Percentiles rank a stretch among this genome's conserved stretches.
Conservation (phyloP, 139 green algal genomes). For the Haematococcus sp. region DNA sequence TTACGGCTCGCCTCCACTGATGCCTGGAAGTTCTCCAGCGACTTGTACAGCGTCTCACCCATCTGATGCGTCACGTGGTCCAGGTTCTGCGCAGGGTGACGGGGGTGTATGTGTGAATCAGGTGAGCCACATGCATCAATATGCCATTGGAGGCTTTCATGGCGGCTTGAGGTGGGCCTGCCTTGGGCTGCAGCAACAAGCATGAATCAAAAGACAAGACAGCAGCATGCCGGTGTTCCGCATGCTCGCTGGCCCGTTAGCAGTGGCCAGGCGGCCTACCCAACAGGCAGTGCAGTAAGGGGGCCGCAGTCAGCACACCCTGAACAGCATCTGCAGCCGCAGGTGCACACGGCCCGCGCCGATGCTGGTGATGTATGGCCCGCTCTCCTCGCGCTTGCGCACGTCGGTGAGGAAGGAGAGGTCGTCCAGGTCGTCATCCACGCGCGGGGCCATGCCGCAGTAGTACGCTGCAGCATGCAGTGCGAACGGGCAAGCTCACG, state of each 20-base stretch:
- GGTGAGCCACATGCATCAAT: too few species aligned
- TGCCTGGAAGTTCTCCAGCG: constrained; percentile 29
- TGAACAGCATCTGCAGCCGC: constrained; percentile 25
- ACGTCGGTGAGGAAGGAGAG: constrained; percentile 27
- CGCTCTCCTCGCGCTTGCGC: constrained; percentile 25
- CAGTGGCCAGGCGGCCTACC: too few species aligned
- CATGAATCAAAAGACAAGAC: too few species aligned
- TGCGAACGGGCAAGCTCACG: too few species aligned
- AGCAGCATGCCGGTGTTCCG: too few species aligned
- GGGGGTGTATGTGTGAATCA: too few species aligned
- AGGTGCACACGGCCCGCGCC: constrained; percentile 30
- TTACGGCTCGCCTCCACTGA: constrained; percentile 3
- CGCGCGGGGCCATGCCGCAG: constrained; percentile 21
- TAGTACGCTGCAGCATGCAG: constrained; percentile 18
- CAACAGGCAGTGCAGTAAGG: too few species aligned
- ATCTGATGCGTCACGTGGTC: constrained; percentile 15
- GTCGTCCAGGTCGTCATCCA: constrained; percentile 22
- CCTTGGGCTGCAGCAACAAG: too few species aligned
- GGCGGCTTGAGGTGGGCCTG: not conserved
- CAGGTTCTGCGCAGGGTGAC: constrained; percentile 22
- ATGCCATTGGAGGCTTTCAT: not conserved
- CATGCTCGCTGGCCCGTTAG: too few species aligned
- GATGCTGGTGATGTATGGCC: constrained; percentile 23
- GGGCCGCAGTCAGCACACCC: not conserved
- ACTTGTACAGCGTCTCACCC: constrained; percentile 24